A percentile compares a stretch with the other conserved stretches of the same genome.
Conservation (phyloP, 305 asterid genomes). For the Fraxinus paxiana region DNA sequence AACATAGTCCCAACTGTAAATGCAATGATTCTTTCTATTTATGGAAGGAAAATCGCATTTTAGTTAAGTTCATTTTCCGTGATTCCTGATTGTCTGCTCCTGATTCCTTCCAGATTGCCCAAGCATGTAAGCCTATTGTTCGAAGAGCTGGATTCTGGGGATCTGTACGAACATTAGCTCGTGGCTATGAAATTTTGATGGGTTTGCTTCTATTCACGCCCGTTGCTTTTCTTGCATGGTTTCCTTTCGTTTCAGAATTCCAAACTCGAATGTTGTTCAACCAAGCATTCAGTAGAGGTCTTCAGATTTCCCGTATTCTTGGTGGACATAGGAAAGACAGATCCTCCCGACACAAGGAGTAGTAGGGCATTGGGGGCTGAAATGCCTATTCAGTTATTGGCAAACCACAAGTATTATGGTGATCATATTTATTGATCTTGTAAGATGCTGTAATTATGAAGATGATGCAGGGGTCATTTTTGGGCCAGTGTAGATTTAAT, state of each 20-base stretch:
- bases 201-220: slow-evolving; percentile 82
- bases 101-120: slow-evolving; percentile 58
- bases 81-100: not conserved
- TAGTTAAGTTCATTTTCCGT: not conserved
- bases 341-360: slow-evolving; percentile 74
- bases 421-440: not conserved
- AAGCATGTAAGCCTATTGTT: slow-evolving; percentile 75
- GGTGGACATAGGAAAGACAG: slow-evolving; percentile 86
- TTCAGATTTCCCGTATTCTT: slow-evolving; percentile 88
- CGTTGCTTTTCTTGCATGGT: slow-evolving; percentile 86
- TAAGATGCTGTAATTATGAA: slow-evolving; percentile 20
- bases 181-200: slow-evolving; percentile 84
- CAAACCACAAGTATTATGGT: not conserved
- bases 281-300: slow-evolving; percentile 95
- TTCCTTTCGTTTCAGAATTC: slow-evolving; percentile 83
- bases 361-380: slow-evolving; percentile 29
- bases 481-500: not conserved
- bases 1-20: not conserved
- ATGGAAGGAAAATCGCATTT: not conserved
- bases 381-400: not conserved
- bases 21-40: not conserved
- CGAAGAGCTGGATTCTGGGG: slow-evolving; percentile 76
- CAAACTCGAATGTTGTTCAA: slow-evolving; percentile 89
- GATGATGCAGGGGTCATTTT: slow-evolving; percentile 2
- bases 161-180: slow-evolving; percentile 69